phyloP scores from a whole-genome alignment of 805 yeast species.

The Monosporozyma unispora region DNA sequence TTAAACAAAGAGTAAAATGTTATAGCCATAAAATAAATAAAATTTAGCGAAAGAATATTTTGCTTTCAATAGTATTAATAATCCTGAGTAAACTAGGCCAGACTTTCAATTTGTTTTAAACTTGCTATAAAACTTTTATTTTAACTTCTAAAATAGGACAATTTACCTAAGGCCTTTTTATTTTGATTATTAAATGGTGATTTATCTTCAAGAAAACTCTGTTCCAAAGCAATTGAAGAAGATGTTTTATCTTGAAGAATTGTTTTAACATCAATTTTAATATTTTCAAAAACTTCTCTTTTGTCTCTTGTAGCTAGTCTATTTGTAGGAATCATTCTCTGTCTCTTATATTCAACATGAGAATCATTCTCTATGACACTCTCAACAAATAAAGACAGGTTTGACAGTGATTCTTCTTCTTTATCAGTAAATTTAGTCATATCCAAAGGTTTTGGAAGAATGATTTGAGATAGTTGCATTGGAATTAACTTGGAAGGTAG shows the following conservation, averaged over 20 bases:
- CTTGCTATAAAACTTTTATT: too few species aligned
- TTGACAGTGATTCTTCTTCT: constrained; percentile 3
- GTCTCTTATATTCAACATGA: neutral
- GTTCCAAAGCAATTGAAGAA: neutral
- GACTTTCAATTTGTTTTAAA: too few species aligned
- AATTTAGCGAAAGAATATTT: too few species aligned
- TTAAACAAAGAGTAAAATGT: neutral
- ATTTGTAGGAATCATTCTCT: constrained; percentile 13
- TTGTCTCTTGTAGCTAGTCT: constrained; percentile 12
- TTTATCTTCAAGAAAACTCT: neutral
- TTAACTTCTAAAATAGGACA: neutral
- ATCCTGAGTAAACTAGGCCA: too few species aligned
- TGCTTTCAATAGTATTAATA: too few species aligned
- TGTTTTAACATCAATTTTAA: constrained; percentile 9
- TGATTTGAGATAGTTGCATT: constrained; percentile 11
- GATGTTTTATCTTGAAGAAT: constrained; percentile 6
- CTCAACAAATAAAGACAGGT: constrained; percentile 8
- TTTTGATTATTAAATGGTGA: too few species aligned
- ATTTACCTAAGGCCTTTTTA: neutral
- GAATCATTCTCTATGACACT: constrained; percentile 10
- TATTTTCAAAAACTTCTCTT: constrained; percentile 15
- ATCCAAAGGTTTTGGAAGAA: constrained; percentile 7
- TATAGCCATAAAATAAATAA: neutral
- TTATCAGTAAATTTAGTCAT: neutral
- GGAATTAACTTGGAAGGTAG: constrained; percentile 6